These are phyloP conservation scores for Cyberlindnera nakhonratchasimensis DNA, from an alignment of 805 yeast species.

Conservation along the genomic window DNA sequence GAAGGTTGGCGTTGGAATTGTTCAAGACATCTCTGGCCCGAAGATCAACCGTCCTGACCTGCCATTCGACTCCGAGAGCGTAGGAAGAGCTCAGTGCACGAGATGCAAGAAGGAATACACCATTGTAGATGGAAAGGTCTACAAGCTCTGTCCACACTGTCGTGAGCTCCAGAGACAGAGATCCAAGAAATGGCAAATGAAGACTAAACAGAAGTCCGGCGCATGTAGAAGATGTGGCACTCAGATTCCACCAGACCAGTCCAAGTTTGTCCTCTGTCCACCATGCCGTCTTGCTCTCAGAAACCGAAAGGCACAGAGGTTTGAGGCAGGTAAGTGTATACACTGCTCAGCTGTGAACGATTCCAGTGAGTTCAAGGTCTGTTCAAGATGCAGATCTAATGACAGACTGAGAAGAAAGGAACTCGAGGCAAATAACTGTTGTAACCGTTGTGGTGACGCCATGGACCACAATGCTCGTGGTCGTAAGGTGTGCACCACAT, in stretches of 20 bases:
- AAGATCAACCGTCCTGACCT: conserved; percentile 9
- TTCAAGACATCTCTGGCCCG: conserved; percentile 24
- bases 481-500: conserved; percentile 51
- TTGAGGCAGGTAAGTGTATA: conserved; percentile 62
- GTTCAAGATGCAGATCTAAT: conserved; percentile 58
- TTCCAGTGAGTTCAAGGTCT: conserved; percentile 53
- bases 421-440: conserved; percentile 54
- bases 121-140: conserved; percentile 39
- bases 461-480: conserved; percentile 44
- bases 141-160: conserved; percentile 60
- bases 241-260: conserved; percentile 46
- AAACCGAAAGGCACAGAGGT: conserved; percentile 53
- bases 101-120: conserved; percentile 59
- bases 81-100: conserved; percentile 36
- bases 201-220: conserved; percentile 56
- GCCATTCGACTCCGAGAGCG: not conserved
- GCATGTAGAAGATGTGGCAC: conserved; percentile 65
- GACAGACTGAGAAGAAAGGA: conserved; percentile 55
- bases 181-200: conserved; percentile 60
- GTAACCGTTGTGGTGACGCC: conserved; percentile 58
- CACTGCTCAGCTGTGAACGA: conserved; percentile 63
- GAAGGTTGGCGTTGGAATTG: conserved; percentile 25
- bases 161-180: conserved; percentile 61
- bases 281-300: conserved; percentile 54
- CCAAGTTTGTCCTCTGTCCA: conserved; percentile 56